Base-by-base conservation (phyloP, 208 protist species). In the Leishmania gerbilli region DNA sequence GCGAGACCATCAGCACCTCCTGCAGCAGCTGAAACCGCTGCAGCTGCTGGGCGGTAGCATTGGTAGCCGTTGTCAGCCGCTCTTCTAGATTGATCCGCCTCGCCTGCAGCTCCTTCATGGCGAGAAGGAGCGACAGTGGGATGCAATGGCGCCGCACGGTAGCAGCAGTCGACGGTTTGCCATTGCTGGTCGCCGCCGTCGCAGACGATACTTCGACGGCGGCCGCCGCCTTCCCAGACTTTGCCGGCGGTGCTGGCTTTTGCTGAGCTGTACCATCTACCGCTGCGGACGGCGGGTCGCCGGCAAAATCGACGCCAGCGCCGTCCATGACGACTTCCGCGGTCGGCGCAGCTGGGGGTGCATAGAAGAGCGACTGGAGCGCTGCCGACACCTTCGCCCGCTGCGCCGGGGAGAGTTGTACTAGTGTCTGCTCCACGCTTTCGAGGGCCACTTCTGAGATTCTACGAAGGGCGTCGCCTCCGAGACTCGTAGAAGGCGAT, bases 21-120 rank as follows among this genome's bases (percentile, higher is more conserved):
- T 90, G 82, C 42, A 94, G 83, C 2, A 90, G 72, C 69, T 89
- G 82, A 81, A 91, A 87, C 34, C 88, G 77, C 49, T 80, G 71
- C n/a, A 89, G 65, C 75, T 94, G 85, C 69, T 67, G 53, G 40
- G 69, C 60, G 31, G 71, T 74, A 31, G 64, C 75, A 6, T 51
- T 47, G 53, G 74, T 82, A n/a, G 87, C 74, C 13, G 3, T 37
- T 37, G 62, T 74, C 47, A 88, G 45, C 60, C 85, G 84, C 47
- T 79, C 85, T 58, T 94, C 88, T 62, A 91, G 60, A 9, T 60
- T 24, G 5, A 90, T 64, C 5, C 90, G 87, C 34, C 62, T 71
- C 7, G 31, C 62, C 15, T 89, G 88, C 76, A 94, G 75, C 7
- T 85, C 71, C 51, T 37, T 34, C 77, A 85, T 81, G 6, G 31